Base-by-base conservation (phyloP, 164 flowering plant genomes). In the Stephania cephalantha region DNA sequence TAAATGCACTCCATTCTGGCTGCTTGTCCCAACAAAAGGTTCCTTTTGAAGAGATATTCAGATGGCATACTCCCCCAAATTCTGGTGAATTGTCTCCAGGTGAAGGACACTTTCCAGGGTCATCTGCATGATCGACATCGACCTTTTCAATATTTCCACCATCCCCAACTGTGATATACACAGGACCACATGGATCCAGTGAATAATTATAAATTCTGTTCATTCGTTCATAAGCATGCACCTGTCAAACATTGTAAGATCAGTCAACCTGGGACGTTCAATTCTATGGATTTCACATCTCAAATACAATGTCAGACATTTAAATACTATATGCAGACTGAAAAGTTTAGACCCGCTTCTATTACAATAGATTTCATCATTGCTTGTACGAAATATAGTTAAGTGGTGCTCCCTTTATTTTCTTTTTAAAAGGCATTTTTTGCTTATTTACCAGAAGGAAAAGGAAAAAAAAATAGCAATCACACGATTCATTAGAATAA, bases 1-100 rank as follows among this genome's bases (percentile, higher is more conserved):
- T 86, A 68, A 79, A 88, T 17, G 98, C 98, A 82, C 98, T 94
- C 93, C 94, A 94, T 73, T 92, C 98, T 22, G 98, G 98, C 75
- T 92, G 97, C 66, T 71, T 88, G 80, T 87, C 86, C 98, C 97
- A 94, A 78, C 97, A 94, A 75, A 94, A 94, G 53, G 85, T 87
- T 11, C 95, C 94, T 73, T 86, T 83, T 6, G 89, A 87, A 45
- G 97, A 45, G 79, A 92, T 85, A 76, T 90, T 92, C 68, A 87
- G n/a, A 78, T 86, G 94, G 79, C 98, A 94, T 15, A 87, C 82
- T 4, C 92, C 90, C 76, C 97, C 98, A 76, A 89, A 82, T 80
- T 90, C 95, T 5, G 95, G 96, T 48, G 74, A 65, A 72, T 91
- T 94, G 72, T 86, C 93, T 11, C 84, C 80, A 30, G 83, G 64